phyloP scores from a whole-genome alignment of 345 rosid species.

The Acer yangbiense region DNA sequence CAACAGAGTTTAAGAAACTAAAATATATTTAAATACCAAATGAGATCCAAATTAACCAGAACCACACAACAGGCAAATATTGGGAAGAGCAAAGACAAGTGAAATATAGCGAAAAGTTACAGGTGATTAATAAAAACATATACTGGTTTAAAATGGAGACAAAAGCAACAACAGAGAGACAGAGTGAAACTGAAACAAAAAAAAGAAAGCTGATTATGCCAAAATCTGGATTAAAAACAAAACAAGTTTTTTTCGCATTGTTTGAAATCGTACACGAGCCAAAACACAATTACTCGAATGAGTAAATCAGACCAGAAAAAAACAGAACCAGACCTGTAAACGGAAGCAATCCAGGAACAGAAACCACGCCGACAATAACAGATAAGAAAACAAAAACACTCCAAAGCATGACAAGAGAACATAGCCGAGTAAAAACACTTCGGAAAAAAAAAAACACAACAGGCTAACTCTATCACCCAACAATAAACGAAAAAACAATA shows the following conservation, averaged over 20 bases:
- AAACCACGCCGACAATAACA: conserved; percentile 41
- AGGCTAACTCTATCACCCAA: background rate
- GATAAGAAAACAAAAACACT: conserved; percentile 20
- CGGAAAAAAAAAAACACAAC: background rate
- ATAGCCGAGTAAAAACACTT: too few species aligned
- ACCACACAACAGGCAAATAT: background rate
- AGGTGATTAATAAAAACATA: background rate
- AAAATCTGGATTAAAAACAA: conserved; percentile 2
- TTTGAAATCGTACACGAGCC: background rate
- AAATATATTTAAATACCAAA: background rate
- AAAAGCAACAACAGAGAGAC: background rate
- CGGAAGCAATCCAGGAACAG: conserved; percentile 25
- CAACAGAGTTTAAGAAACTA: background rate
- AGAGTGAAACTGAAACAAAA: background rate
- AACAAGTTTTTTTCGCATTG: background rate
- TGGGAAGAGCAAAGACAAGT: background rate
- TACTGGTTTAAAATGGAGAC: background rate
- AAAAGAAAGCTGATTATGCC: background rate
- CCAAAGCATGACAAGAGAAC: background rate
- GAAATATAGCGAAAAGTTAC: background rate
- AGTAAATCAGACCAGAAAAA: conserved; percentile 10
- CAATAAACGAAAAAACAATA: background rate
- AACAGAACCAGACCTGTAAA: conserved; percentile 17
- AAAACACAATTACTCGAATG: background rate
- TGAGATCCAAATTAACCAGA: conserved; percentile 19